Evolutionary conservation across 768 basidiomycete genomes (phyloP).

Genomic region (Trametes sanguinea): DNA sequence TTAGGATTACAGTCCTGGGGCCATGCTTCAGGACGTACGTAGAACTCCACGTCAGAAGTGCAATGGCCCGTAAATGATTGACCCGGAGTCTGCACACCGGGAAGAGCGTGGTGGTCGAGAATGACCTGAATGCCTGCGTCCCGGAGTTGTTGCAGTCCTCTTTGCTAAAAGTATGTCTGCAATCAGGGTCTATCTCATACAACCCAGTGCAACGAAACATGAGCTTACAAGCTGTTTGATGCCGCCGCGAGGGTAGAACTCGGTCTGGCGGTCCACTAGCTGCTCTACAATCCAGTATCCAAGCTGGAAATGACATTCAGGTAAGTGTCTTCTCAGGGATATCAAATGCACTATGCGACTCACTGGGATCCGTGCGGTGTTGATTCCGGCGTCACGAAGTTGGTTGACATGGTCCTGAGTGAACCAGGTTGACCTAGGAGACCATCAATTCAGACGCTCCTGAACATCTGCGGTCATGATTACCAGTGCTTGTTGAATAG

Average conservation of each 20-base stretch:
- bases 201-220: too few species aligned
- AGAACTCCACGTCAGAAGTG: conserved; percentile 69
- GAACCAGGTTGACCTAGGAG: conserved; percentile 68
- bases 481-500: conserved; percentile 69
- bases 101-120: conserved; percentile 70
- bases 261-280: conserved; percentile 60
- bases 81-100: conserved; percentile 61
- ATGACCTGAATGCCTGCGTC: conserved; percentile 67
- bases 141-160: conserved; percentile 61
- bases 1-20: too few species aligned
- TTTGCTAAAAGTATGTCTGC: conserved; percentile 43
- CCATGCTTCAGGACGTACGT: conserved; percentile 44
- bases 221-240: conserved; percentile 58
- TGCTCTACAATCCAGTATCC: conserved; percentile 83
- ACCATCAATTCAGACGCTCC: background rate
- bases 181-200: too few species aligned
- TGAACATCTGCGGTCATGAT: too few species aligned
- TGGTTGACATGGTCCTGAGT: conserved; percentile 57
- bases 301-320: conserved; percentile 43
- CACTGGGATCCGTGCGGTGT: conserved; percentile 78
- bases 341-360: conserved; percentile 24
- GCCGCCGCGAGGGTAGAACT: conserved; percentile 72
- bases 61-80: conserved; percentile 77
- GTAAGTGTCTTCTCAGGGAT: background rate
- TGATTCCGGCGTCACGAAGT: conserved; percentile 59